Conservation (phyloP, 371 early-diverging fungal genomes). For the Sporodiniella umbellata region DNA sequence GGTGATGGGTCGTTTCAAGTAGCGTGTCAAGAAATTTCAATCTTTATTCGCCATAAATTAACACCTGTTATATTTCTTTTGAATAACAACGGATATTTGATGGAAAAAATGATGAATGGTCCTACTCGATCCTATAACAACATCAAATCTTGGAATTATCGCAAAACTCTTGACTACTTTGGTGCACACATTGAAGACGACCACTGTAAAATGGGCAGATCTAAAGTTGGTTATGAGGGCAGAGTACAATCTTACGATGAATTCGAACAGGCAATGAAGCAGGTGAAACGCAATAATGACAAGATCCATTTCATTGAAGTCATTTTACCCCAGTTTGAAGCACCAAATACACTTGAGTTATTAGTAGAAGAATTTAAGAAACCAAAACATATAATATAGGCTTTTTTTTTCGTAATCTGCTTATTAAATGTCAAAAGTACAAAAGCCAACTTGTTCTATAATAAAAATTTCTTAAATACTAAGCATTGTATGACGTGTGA, state of each 20-base stretch:
- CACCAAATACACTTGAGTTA: too few relatives aligned
- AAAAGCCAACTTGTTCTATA: too few relatives aligned
- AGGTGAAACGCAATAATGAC: conserved; percentile 15
- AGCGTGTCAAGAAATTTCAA: conserved; percentile 45
- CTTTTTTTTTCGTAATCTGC: too few relatives aligned
- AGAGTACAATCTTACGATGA: conserved; percentile 24
- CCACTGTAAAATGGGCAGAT: conserved; percentile 8
- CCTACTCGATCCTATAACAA: conserved; percentile 42
- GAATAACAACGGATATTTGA: conserved; percentile 54
- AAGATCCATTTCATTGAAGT: conserved; percentile 41
- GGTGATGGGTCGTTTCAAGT: conserved; percentile 57
- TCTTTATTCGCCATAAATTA: conserved; percentile 43
- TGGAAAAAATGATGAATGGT: conserved; percentile 53
- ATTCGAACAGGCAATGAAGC: conserved; percentile 29
- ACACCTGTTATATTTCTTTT: conserved; percentile 45
- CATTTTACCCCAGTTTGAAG: conserved; percentile 34
- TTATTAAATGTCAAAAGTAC: too few relatives aligned
- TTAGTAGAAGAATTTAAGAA: too few relatives aligned
- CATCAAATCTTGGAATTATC: conserved; percentile 47
- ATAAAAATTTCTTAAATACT: too few relatives aligned
- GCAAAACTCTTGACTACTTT: conserved; percentile 40
- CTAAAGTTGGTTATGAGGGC: conserved; percentile 23
- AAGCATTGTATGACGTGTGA: too few relatives aligned
- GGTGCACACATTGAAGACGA: conserved; percentile 24
- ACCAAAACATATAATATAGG: too few relatives aligned